Evolutionary conservation across 192 early-diverging fungal genomes (phyloP).

Genomic region (Thoreauomyces humboldtii): DNA sequence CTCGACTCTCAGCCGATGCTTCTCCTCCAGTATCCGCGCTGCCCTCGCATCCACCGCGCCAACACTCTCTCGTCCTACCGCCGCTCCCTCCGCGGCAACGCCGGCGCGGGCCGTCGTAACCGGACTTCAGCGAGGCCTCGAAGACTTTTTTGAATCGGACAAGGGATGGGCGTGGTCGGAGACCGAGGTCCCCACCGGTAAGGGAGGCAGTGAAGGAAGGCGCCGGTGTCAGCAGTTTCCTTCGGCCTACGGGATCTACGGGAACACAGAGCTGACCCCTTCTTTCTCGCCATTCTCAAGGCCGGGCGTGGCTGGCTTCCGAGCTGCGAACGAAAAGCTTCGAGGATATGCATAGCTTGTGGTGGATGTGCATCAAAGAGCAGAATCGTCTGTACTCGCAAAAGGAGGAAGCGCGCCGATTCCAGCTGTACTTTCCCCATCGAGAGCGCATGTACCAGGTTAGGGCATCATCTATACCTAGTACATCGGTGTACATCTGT

Average conservation of each 20-base stretch:
- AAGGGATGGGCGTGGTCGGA: slow-evolving; percentile 52
- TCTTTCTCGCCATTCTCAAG: slow-evolving; percentile 30
- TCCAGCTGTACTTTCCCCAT: slow-evolving; percentile 46
- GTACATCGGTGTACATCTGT: neutral
- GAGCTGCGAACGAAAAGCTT: slow-evolving; percentile 92
- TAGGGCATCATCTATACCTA: neutral
- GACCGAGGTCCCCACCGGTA: slow-evolving; percentile 37
- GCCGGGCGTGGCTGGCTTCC: slow-evolving; percentile 83
- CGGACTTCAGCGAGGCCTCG: slow-evolving; percentile 32
- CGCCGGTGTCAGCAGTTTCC: neutral
- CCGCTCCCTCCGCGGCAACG: neutral
- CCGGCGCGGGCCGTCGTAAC: neutral
- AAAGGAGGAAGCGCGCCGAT: slow-evolving; percentile 48
- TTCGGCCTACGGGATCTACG: neutral
- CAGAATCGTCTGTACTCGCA: slow-evolving; percentile 48
- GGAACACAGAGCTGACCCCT: neutral
- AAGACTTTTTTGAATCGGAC: slow-evolving; percentile 49
- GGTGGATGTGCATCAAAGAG: slow-evolving; percentile 71
- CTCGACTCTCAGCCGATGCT: neutral
- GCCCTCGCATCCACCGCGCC: neutral
- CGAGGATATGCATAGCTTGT: slow-evolving; percentile 95
- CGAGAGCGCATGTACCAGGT: slow-evolving; percentile 37
- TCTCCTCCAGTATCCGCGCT: neutral
- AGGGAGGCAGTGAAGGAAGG: neutral
- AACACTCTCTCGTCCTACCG: neutral